These are phyloP conservation scores for Chaetomium tenue DNA, from an alignment of 495 filamentous ascomycete species.

Conservation along the genomic window DNA sequence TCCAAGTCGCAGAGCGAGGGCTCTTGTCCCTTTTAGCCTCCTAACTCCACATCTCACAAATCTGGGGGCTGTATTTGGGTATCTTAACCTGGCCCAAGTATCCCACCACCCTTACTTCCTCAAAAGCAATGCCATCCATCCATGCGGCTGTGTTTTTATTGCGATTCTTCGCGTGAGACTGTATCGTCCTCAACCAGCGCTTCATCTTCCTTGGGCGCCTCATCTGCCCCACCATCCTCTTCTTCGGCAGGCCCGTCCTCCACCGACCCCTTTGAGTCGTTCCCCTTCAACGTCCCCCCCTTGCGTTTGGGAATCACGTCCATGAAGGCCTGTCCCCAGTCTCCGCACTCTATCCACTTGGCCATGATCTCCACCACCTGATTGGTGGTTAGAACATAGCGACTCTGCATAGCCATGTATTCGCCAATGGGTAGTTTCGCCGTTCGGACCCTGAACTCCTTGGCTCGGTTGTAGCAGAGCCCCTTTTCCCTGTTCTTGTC, in stretches of 20 bases:
- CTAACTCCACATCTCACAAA: no score
- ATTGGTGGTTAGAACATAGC: conserved; percentile 83
- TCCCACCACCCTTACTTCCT: neutral
- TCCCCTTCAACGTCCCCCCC: conserved; percentile 60
- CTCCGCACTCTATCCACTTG: conserved; percentile 78
- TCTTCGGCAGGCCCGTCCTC: conserved; percentile 29
- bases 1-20: neutral
- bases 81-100: neutral
- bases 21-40: neutral
- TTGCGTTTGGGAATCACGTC: conserved; percentile 82
- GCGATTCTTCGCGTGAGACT: neutral
- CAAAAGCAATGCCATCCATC: no score
- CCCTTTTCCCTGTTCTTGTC: conserved; percentile 96
- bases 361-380: conserved; percentile 97
- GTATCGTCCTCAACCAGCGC: neutral
- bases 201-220: neutral
- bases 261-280: conserved; percentile 29
- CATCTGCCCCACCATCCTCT: conserved; percentile 8
- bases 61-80: conserved; percentile 1
- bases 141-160: neutral
- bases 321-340: conserved; percentile 90
- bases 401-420: conserved; percentile 82
- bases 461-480: conserved; percentile 80
- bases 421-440: conserved; percentile 91
- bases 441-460: conserved; percentile 71